These are phyloP conservation scores for Mycosphaerella sp. DNA, from an alignment of 2,329 filamentous ascomycete species.

Conservation along the genomic window DNA sequence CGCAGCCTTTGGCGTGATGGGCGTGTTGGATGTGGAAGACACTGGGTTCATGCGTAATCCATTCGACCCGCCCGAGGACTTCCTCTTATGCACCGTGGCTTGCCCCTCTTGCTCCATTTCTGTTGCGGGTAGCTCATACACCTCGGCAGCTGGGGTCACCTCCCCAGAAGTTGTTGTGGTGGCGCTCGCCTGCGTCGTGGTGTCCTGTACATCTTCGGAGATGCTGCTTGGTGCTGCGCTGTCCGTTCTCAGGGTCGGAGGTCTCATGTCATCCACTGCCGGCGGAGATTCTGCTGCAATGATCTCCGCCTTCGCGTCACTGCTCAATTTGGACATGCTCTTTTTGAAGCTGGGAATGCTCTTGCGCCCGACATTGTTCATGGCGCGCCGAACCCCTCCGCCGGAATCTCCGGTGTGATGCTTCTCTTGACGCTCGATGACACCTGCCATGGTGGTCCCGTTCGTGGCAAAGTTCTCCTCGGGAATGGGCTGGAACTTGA, in stretches of 20 bases:
- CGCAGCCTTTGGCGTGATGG: constrained; percentile 2
- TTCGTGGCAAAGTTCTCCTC: constrained; percentile 68
- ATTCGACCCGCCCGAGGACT: constrained; percentile 21
- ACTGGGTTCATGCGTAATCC: constrained; percentile 32
- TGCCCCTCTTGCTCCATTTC: constrained; percentile 22
- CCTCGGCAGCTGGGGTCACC: constrained; percentile 6
- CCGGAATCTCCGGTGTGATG: constrained; percentile 38
- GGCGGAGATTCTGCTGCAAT: background rate
- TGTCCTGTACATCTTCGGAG: constrained; percentile 2
- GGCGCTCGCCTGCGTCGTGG: constrained; percentile 1
- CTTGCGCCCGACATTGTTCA: constrained; percentile 27
- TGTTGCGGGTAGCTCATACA: constrained; percentile 27
- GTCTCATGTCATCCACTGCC: background rate
- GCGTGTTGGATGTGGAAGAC: constrained; percentile 12
- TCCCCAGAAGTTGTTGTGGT: background rate
- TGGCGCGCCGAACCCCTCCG: constrained; percentile 39
- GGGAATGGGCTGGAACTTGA: constrained; percentile 63
- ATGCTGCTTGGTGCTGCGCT: constrained; percentile 2
- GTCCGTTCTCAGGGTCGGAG: background rate
- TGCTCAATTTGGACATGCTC: constrained; percentile 21
- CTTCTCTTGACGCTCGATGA: constrained; percentile 56
- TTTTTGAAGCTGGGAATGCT: constrained; percentile 27
- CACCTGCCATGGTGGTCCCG: constrained; percentile 62
- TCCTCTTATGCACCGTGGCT: constrained; percentile 22
- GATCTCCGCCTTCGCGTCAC: constrained; percentile 12